Evolutionary conservation across 768 basidiomycete genomes (phyloP).

Genomic region (Russula emetica): DNA sequence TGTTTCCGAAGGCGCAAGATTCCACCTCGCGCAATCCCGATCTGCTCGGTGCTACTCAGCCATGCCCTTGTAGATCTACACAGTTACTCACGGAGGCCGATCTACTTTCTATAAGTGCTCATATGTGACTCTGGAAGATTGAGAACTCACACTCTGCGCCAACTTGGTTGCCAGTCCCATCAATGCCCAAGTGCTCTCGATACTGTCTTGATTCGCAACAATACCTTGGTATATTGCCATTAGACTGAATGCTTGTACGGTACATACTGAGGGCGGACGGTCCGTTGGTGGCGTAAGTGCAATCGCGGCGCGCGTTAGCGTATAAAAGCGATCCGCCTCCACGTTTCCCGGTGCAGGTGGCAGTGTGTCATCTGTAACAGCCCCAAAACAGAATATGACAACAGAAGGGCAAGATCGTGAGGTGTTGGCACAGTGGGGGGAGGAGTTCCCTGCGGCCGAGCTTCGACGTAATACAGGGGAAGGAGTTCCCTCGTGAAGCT

Average conservation of each 20-base stretch:
- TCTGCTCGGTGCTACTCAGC: conserved; percentile 39
- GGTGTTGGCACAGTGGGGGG: conserved; percentile 9
- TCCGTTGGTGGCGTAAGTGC: conserved; percentile 66
- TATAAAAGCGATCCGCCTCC: conserved; percentile 49
- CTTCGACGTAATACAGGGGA: conserved; percentile 62
- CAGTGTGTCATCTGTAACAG: conserved; percentile 12
- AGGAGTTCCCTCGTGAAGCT: conserved; percentile 61
- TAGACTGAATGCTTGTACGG: conserved; percentile 60
- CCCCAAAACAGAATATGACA: conserved; percentile 17
- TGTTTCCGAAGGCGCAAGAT: conserved; percentile 54
- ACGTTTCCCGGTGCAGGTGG: conserved; percentile 47
- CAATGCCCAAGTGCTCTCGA: conserved; percentile 62
- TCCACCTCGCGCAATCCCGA: conserved; percentile 70
- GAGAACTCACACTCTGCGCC: conserved; percentile 58
- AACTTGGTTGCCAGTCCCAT: conserved; percentile 63
- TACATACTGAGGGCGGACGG: conserved; percentile 64
- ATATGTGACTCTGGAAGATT: not conserved
- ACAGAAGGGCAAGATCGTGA: conserved; percentile 18
- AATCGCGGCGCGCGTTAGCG: conserved; percentile 60
- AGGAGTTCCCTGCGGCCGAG: conserved; percentile 24
- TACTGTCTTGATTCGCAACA: conserved; percentile 62
- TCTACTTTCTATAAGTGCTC: conserved; percentile 36
- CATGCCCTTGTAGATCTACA: not conserved
- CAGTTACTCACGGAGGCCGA: conserved; percentile 55
- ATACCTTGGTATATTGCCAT: conserved; percentile 72